Base-by-base conservation (phyloP, 2,329 filamentous ascomycete species). In the Fusarium sp. region DNA sequence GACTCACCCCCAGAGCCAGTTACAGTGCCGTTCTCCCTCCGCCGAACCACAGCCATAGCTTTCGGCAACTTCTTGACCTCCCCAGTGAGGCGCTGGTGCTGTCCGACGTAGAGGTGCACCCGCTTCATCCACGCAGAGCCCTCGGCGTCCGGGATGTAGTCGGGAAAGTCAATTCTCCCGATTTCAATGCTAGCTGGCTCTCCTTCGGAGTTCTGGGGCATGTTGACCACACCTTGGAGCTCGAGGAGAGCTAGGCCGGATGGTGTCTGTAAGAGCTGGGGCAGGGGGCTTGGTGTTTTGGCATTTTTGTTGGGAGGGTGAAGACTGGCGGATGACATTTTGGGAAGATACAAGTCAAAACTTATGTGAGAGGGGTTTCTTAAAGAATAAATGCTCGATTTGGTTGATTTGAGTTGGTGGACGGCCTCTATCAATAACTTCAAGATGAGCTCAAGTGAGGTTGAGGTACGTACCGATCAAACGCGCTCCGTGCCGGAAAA, bases 161-260 rank as follows among this genome's bases (percentile, higher is more conserved):
- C 88, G 2, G 94, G 94, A 78, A 97, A 97, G 35, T 93, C 88
- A 34, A 97, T 87, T 65, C 90, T 91, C 35, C 95, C 95, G 73
- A 97, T 87, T 22, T 82, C 77, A 4, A 80, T 70, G 20, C 72
- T 69, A 38, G 83, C 70, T 6, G 79, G 58, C 24, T 80, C 72
- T 29, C 81, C 74, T 61, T 84, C 76, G 11, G 76, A 72, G 27
- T 83, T 78, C 3, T 84, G 72, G 9, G 94, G 92, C 1, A 95
- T 86, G 82, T 97, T 96, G 84, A 99, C 92, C 16, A 91, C 94
- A 70, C 95, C 96, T 86, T 99, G 96, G 16, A 99, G 90, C 84
- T 98, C 96, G 66, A 99, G 87, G 54, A 99, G 87, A 20, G 96
- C 96, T 45, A 98, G 89, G 60, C 96, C 96, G 0, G 93, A 92